Evolutionary conservation across 2,329 filamentous ascomycete genomes (phyloP), one percentile per base, ranked within the genome.

Genomic region (Paecilomyces formosus): DNA sequence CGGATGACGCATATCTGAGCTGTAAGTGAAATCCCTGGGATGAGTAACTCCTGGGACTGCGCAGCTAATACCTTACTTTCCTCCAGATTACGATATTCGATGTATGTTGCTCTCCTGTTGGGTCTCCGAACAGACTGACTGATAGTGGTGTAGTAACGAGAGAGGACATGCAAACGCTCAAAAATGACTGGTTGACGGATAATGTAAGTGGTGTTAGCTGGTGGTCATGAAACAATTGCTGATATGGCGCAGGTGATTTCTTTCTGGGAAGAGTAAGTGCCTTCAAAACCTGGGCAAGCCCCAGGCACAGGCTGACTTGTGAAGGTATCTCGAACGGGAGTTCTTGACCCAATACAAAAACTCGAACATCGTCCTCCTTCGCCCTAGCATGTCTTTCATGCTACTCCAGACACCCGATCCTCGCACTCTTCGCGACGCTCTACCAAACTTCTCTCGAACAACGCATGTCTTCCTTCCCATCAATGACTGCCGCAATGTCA

Each of bases 401-500:
- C 84, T 97, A 62, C 89, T 94, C 79, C 88, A 91, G 71, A 89
- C 82, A 1, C 74, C 78, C 21, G 81, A 87, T 60, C 81, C 83
- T 4, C 74, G 78, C 51, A 79, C 79, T 2, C 76, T 87, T 52
- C 80, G 82, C 63, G 82, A 85, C 61, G 91, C 89, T 1, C 83
- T 97, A 1, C 92, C 93, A 5, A 81, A 94, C 71, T 95, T 97
- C 75, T 78, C 77, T 39, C 82, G 82, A 57, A 89, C 90, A 50
- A 95, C 92, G 3, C 94, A 99, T 75, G 88, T 97, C 66, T 99
- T 99, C 77, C 84, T 99, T 2, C 94, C 94, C 21, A 88, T 99
- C 72, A 97, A 97, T 75, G 92, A 99, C 77, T 89, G 87, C 67
- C 82, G 83, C 53, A 90, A 91, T 65, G 85, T 88, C 54, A 83